A percentile compares a stretch with the other conserved stretches of the same genome.
phyloP scores from a whole-genome alignment of 805 yeast genomes.

The Ogataea polymorpha region DNA sequence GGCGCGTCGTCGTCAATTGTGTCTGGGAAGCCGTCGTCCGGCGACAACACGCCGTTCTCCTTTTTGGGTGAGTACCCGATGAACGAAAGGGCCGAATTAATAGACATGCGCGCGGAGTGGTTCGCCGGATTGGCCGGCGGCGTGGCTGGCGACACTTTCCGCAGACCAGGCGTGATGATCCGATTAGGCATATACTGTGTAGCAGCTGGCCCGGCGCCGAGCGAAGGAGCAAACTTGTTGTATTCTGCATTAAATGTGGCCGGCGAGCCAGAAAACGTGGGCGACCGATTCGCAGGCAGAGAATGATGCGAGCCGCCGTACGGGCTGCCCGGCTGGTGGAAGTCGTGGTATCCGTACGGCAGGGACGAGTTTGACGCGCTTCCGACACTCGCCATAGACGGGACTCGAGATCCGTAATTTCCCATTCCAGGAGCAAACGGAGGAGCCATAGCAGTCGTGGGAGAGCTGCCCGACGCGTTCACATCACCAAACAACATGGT shows the following conservation, averaged over 20 bases:
- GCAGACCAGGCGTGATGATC: constrained; percentile 25
- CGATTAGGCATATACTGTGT: constrained; percentile 10
- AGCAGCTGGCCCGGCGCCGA: constrained; percentile 1
- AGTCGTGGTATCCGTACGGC: constrained; percentile 2
- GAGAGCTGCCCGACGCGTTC: not conserved
- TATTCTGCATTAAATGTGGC: constrained; percentile 2
- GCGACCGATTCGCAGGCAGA: not conserved
- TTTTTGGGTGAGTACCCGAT: constrained; percentile 19
- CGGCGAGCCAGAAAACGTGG: constrained; percentile 1
- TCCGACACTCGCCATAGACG: constrained; percentile 3
- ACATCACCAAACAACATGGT: constrained; percentile 17
- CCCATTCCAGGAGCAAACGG: constrained; percentile 4
- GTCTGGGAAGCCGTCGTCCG: constrained; percentile 8
- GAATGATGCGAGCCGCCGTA: constrained; percentile 1
- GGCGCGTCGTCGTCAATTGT: too few relatives aligned
- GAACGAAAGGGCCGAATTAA: constrained; percentile 25
- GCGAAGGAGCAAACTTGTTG: not conserved
- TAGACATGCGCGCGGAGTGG: constrained; percentile 22
- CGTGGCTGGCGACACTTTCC: constrained; percentile 13
- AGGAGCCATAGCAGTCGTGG: constrained; percentile 1
- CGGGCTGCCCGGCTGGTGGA: constrained; percentile 2
- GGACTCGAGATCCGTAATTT: constrained; percentile 1
- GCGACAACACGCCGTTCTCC: constrained; percentile 13
- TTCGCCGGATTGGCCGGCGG: constrained; percentile 4
- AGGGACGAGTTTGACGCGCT: constrained; percentile 6